Evolutionary conservation across 768 basidiomycete genomes (phyloP), one percentile per base, ranked within the genome.

Genomic region (Trametes gibbosa): DNA sequence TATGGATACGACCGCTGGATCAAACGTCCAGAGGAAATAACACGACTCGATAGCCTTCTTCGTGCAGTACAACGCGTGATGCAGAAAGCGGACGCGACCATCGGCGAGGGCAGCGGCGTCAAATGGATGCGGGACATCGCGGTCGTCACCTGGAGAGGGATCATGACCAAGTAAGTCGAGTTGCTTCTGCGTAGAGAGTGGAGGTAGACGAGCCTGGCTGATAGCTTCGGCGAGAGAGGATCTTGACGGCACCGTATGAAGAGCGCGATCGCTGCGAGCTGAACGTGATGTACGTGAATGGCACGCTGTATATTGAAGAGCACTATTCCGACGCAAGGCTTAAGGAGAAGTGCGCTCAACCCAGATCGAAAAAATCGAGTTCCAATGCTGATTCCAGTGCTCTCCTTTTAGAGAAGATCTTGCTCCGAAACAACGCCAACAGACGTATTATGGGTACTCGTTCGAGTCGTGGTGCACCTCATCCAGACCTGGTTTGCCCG

Each of bases 391-490:
- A 32, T 32, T 32, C 4, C 10, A 32, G 10, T 10, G 29, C 29
- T 4, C 10, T 32, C 29, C 29, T 32, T 48, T 3, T 63, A 93
- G 92, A 68, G 82, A 89, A 53, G 75, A 86, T 57, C 79, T 87
- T 74, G 74, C 81, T n/a, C 81, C 83, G 12, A 81, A 80, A 13
- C 86, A 88, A 29, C 82, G 81, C 1, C 73, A 79, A 24, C 83
- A 86, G 67, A 80, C 80, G 9, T 95, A 95, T 71, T 91, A 87
- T 69, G 93, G 92, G 17, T 95, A 95, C 71, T 82, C 92, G 0
- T 95, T 95, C 64, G 93, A 95, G 70, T 89, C 91, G 16, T 95
- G 87, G 66, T 92, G 90, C 71, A 95, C 93, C 4, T 72, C 73
- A 2, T 68, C 76, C 27, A 53, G 61, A 24, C 71, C 71, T 8